Evolutionary conservation across 495 filamentous ascomycete genomes (phyloP).

Genomic region (Aeminium ludgeri): DNA sequence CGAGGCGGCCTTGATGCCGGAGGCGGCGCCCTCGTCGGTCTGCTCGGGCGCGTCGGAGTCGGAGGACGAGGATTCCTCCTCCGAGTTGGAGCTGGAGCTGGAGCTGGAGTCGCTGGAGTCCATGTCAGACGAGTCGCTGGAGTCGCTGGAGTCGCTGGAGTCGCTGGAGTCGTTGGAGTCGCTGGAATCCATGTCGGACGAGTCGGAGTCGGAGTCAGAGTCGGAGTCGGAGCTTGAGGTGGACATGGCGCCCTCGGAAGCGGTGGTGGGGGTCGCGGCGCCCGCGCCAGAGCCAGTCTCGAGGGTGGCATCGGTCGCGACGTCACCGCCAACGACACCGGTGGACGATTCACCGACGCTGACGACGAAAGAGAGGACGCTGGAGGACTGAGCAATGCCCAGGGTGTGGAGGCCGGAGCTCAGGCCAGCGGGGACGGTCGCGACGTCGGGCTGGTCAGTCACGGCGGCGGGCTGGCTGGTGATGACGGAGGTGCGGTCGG

Average conservation of each 20-base stretch:
- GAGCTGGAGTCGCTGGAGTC: too few relatives aligned
- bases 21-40: constrained; percentile 1
- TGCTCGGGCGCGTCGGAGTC: background rate
- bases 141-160: too few relatives aligned
- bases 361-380: constrained; percentile 13
- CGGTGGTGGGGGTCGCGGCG: background rate
- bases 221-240: background rate
- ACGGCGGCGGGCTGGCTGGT: constrained; percentile 29
- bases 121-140: background rate
- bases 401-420: constrained; percentile 17
- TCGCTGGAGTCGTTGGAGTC: background rate
- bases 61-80: background rate
- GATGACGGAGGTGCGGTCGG: constrained; percentile 23
- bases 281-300: background rate
- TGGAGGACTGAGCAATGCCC: constrained; percentile 5
- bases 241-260: background rate
- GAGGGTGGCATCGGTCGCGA: background rate
- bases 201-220: constrained; percentile 1
- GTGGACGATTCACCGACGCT: constrained; percentile 18
- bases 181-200: background rate
- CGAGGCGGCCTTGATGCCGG: constrained; percentile 11
- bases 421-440: constrained; percentile 35
- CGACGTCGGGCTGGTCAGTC: constrained; percentile 29
- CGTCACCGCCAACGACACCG: constrained; percentile 13
- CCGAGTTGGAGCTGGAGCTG: too few relatives aligned